Evolutionary conservation across 768 basidiomycete genomes (phyloP).

Genomic region (Ephemerocybe angulata): DNA sequence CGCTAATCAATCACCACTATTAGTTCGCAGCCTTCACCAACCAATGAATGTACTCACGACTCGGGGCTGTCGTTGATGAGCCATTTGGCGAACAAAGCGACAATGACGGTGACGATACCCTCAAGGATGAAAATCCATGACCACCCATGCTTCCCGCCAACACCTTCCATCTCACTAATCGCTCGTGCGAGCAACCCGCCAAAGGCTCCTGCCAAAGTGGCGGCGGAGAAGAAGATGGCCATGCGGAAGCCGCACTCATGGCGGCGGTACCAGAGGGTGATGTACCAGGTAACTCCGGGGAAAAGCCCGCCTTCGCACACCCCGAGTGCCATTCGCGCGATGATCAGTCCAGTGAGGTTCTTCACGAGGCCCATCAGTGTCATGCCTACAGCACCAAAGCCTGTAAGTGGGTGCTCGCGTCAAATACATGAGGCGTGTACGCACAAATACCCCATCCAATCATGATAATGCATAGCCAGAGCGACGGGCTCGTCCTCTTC

Average conservation of each 20-base stretch:
- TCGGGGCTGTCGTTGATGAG: slow-evolving; percentile 27
- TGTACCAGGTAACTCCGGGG: slow-evolving; percentile 30
- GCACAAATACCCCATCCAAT: slow-evolving; percentile 28
- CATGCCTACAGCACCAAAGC: slow-evolving; percentile 19
- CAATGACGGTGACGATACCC: slow-evolving; percentile 25
- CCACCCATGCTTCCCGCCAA: slow-evolving; percentile 28
- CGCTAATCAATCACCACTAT: slow-evolving; percentile 14
- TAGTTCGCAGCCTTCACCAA: not conserved
- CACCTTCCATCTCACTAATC: slow-evolving; percentile 25
- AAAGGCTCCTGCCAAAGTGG: slow-evolving; percentile 29
- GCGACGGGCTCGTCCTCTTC: slow-evolving; percentile 30
- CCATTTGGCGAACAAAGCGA: slow-evolving; percentile 24
- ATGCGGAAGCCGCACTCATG: slow-evolving; percentile 31
- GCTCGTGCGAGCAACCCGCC: slow-evolving; percentile 28
- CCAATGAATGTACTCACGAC: slow-evolving; percentile 17
- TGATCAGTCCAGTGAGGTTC: slow-evolving; percentile 21
- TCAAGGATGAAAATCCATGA: slow-evolving; percentile 33
- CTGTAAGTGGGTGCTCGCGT: not conserved
- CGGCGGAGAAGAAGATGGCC: slow-evolving; percentile 32
- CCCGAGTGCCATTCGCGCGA: slow-evolving; percentile 26
- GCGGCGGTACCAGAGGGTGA: slow-evolving; percentile 29
- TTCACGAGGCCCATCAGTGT: slow-evolving; percentile 28
- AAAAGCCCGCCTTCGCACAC: slow-evolving; percentile 30
- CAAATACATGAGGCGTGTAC: slow-evolving; percentile 6
- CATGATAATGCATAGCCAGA: slow-evolving; percentile 32